These are phyloP conservation scores for Neltuma alba DNA, from an alignment of 306 rosid species.

Conservation along the genomic window DNA sequence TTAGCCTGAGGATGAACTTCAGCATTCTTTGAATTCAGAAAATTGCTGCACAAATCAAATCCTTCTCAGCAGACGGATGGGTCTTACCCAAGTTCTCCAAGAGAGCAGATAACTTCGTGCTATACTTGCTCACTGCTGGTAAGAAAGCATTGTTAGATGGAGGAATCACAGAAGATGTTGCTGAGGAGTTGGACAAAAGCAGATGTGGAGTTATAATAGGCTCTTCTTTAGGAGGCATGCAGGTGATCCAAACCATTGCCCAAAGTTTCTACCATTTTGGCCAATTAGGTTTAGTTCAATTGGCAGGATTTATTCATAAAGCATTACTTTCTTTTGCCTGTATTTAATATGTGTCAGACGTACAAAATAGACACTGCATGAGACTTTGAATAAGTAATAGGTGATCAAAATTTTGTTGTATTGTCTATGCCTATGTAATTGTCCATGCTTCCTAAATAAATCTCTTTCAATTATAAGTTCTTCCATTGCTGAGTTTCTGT, in stretches of 20 bases:
- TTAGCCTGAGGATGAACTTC: conserved; percentile 7
- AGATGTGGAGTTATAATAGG: conserved; percentile 80
- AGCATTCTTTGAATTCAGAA: conserved; percentile 46
- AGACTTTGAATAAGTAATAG: background rate
- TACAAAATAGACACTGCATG: background rate
- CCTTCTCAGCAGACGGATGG: conserved; percentile 79
- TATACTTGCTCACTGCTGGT: conserved; percentile 77
- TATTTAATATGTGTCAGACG: background rate
- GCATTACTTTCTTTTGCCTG: background rate
- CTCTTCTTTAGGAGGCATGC: conserved; percentile 80
- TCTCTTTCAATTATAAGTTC: conserved; percentile 8
- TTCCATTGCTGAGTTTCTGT: background rate
- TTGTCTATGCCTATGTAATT: background rate
- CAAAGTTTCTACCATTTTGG: background rate
- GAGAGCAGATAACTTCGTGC: conserved; percentile 77
- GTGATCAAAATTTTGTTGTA: background rate
- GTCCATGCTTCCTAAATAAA: background rate
- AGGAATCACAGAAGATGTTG: conserved; percentile 65
- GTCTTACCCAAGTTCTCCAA: conserved; percentile 63
- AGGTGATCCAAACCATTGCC: conserved; percentile 45
- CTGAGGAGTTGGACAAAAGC: conserved; percentile 50
- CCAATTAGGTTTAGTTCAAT: background rate
- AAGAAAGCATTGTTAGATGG: conserved; percentile 76
- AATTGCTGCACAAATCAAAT: conserved; percentile 76
- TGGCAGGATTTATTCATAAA: background rate